phyloP scores from a whole-genome alignment of 345 rosid species.

The Euphorbia lathyris region DNA sequence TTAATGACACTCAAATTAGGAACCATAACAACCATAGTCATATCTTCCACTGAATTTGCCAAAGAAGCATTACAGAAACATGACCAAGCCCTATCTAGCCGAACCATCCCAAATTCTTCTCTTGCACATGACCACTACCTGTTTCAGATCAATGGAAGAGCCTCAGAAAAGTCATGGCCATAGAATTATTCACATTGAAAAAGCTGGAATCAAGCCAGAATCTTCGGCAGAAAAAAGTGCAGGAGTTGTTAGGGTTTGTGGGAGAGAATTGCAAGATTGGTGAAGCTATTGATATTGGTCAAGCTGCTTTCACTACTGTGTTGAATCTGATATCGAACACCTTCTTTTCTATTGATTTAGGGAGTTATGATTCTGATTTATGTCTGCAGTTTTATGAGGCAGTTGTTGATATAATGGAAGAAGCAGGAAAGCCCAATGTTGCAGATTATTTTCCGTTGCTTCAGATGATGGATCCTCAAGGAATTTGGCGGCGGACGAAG shows the following conservation, averaged over 20 bases:
- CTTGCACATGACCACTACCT: background rate
- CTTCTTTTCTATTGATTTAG: background rate
- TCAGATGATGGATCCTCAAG: constrained; percentile 25
- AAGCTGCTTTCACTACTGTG: constrained; percentile 34
- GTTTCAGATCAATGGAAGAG: constrained; percentile 6
- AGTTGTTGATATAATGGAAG: constrained; percentile 27
- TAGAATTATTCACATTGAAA: constrained; percentile 14
- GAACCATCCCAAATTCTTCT: background rate
- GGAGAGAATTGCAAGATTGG: background rate
- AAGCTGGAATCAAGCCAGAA: constrained; percentile 8
- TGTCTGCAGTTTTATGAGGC: constrained; percentile 1
- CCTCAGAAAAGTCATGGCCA: constrained; percentile 2
- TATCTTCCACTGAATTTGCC: background rate
- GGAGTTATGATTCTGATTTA: background rate
- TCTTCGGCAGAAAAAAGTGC: constrained; percentile 14
- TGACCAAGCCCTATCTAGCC: constrained; percentile 7
- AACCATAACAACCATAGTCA: background rate
- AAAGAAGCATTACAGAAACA: constrained; percentile 14
- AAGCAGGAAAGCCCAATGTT: constrained; percentile 36
- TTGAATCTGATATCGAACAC: background rate
- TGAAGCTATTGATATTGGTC: constrained; percentile 22
- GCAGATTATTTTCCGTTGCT: background rate
- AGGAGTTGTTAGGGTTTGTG: constrained; percentile 10
- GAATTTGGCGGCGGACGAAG: constrained; percentile 21
- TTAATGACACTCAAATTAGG: constrained; percentile 11